These are phyloP conservation scores for Populus trichocarpa DNA, from an alignment of 441 rosid species.

Conservation along the genomic window DNA sequence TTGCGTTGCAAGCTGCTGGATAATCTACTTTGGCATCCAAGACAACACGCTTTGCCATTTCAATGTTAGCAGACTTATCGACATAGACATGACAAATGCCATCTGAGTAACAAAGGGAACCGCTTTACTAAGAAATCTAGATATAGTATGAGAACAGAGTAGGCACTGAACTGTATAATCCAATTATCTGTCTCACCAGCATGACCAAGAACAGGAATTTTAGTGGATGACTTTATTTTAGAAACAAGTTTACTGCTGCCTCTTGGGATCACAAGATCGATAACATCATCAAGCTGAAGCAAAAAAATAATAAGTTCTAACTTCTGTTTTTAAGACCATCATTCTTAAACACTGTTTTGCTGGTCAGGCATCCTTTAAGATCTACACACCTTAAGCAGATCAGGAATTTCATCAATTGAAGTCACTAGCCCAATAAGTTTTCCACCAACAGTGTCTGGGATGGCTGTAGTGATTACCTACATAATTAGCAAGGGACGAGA, in stretches of 20 bases:
- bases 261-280: constrained; percentile 95
- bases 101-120: constrained; percentile 42
- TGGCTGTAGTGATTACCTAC: constrained; percentile 78
- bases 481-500: constrained; percentile 9
- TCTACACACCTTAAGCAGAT: constrained; percentile 68
- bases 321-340: neutral
- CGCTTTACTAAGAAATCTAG: neutral
- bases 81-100: constrained; percentile 91
- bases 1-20: constrained; percentile 94
- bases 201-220: constrained; percentile 92
- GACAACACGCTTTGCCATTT: constrained; percentile 65
- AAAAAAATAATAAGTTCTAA: constrained; percentile 10
- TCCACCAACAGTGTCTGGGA: constrained; percentile 65
- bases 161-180: neutral
- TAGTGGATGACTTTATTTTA: constrained; percentile 78
- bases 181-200: constrained; percentile 52
- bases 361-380: constrained; percentile 7
- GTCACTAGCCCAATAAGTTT: constrained; percentile 84
- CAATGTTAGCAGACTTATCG: constrained; percentile 74
- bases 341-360: neutral
- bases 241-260: constrained; percentile 92
- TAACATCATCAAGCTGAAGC: constrained; percentile 85
- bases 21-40: constrained; percentile 86
- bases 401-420: constrained; percentile 87
- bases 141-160: neutral